phyloP scores from a whole-genome alignment of 306 rosid genomes.

The Vicia sativa region DNA sequence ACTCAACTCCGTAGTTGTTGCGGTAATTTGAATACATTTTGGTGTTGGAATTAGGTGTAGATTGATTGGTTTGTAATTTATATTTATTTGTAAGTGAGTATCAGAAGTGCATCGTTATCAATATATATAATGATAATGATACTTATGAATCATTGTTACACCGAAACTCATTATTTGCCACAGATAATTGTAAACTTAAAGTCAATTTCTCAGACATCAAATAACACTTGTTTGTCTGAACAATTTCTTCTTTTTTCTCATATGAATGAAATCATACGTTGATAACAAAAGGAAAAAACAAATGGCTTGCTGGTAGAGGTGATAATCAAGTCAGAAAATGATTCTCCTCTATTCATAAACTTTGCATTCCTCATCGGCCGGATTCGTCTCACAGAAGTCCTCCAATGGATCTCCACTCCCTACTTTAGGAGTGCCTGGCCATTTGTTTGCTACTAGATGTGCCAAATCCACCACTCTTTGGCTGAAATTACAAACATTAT shows the following conservation, averaged over 20 bases:
- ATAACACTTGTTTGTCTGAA: slow-evolving; percentile 18
- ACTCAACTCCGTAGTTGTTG: too few relatives aligned
- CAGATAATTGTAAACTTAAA: slow-evolving; percentile 24
- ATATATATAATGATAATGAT: slow-evolving; percentile 23
- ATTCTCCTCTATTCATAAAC: slow-evolving; percentile 59
- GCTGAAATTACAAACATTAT: slow-evolving; percentile 52
- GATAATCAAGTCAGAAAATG: slow-evolving; percentile 25
- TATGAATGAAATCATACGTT: slow-evolving; percentile 22
- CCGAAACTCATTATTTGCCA: slow-evolving; percentile 40
- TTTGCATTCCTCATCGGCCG: slow-evolving; percentile 95
- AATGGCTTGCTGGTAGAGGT: slow-evolving; percentile 31
- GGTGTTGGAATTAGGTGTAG: too few relatives aligned
- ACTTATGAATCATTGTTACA: slow-evolving; percentile 18
- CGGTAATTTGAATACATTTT: too few relatives aligned
- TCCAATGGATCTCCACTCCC: slow-evolving; percentile 90
- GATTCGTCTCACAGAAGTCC: slow-evolving; percentile 93
- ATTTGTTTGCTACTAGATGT: slow-evolving; percentile 80
- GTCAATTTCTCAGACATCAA: slow-evolving; percentile 31
- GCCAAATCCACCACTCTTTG: slow-evolving; percentile 99
- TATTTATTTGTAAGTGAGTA: background rate
- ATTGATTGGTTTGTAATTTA: too few relatives aligned
- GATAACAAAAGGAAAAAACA: slow-evolving; percentile 35
- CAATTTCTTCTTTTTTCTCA: slow-evolving; percentile 33
- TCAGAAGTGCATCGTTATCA: slow-evolving; percentile 29
- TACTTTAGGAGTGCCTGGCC: slow-evolving; percentile 64